These are phyloP conservation scores for Begonia loranthoides DNA, from an alignment of 306 rosid species.

Conservation along the genomic window DNA sequence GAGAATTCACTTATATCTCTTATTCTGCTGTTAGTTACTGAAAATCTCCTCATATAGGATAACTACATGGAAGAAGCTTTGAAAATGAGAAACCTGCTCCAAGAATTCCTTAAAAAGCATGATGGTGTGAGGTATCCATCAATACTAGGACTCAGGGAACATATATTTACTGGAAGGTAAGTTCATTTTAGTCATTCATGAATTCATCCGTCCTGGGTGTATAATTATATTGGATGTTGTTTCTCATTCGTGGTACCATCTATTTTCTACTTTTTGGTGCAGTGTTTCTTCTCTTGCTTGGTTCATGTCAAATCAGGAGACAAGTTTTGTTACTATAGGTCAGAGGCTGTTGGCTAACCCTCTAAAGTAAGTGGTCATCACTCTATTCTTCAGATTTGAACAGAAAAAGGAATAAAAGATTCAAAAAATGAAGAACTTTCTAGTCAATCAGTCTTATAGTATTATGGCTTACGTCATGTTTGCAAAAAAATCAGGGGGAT, in stretches of 20 bases:
- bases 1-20: constrained; percentile 5
- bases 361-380: constrained; percentile 47
- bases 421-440: neutral
- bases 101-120: constrained; percentile 82
- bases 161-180: constrained; percentile 93
- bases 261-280: constrained; percentile 21
- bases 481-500: too few relatives aligned
- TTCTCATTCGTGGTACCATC: neutral
- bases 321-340: constrained; percentile 96
- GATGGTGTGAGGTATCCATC: constrained; percentile 85
- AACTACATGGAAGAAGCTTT: constrained; percentile 99
- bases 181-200: constrained; percentile 2
- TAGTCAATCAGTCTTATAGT: neutral
- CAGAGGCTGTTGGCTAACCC: constrained; percentile 96
- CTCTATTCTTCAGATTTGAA: neutral
- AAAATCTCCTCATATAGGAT: constrained; percentile 35
- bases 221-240: too few relatives aligned
- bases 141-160: constrained; percentile 94
- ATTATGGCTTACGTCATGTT: too few relatives aligned
- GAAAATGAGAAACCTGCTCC: constrained; percentile 87
- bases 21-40: constrained; percentile 5
- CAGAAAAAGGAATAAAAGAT: neutral
- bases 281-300: constrained; percentile 99
- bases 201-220: too few relatives aligned
- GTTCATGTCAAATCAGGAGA: constrained; percentile 99